phyloP scores from a whole-genome alignment of 106 monocot species.

The Dendrobium nobile region DNA sequence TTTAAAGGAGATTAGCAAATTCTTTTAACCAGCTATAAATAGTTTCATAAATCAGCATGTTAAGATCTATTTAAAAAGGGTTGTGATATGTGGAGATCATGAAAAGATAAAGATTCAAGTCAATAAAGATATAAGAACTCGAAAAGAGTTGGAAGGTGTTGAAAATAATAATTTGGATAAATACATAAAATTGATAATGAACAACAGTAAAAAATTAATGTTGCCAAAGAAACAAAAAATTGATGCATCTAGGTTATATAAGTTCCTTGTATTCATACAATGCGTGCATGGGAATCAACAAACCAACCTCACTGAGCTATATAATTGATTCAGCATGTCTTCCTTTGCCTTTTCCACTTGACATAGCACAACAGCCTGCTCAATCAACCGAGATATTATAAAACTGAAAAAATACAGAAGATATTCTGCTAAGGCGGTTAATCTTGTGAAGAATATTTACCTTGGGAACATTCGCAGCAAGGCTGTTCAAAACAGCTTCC shows the following conservation, averaged over 20 bases:
- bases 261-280: background rate
- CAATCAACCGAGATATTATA: conserved; percentile 14
- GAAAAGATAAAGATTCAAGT: background rate
- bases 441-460: conserved; percentile 18
- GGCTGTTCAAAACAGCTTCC: conserved; percentile 96
- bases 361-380: conserved; percentile 86
- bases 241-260: background rate
- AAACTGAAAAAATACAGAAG: background rate
- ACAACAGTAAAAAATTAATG: background rate
- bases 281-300: background rate
- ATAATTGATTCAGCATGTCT: conserved; percentile 97
- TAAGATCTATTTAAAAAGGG: background rate
- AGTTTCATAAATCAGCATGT: background rate
- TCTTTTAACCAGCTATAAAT: background rate
- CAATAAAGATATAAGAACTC: background rate
- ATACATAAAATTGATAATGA: background rate
- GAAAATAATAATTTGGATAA: background rate
- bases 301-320: conserved; percentile 75
- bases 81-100: background rate
- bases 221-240: background rate
- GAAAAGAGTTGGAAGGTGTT: background rate
- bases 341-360: conserved; percentile 99
- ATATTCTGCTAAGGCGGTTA: background rate
- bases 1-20: background rate
- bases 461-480: conserved; percentile 97